Percentiles rank a stretch among this genome's conserved stretches.
Conservation (phyloP, 139 green algal genomes). For the Yamagishiella unicocca region DNA sequence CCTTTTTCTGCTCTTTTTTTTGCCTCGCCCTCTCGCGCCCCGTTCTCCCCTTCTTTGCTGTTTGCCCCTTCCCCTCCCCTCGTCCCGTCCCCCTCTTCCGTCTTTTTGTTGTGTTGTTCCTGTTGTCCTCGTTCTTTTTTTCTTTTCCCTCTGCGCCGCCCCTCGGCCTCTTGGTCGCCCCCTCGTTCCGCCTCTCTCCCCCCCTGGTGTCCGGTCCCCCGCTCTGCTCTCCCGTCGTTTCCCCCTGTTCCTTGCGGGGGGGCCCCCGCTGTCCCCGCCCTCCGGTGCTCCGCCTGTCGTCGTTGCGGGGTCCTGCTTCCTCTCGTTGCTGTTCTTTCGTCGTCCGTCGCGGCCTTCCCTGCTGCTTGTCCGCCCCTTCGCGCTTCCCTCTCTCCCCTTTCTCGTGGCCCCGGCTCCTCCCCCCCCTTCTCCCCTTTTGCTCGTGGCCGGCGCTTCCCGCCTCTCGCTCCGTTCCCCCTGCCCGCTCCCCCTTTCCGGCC, state of each 20-base stretch:
- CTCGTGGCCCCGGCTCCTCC: not conserved
- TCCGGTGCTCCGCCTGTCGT: not conserved
- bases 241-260: no score
- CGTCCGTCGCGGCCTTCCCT: no score
- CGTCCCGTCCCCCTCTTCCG: not conserved
- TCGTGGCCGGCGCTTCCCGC: not conserved
- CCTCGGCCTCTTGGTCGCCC: not conserved
- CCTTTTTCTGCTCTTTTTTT: not conserved
- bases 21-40: no score
- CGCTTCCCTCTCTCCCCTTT: not conserved
- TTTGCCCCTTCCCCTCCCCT: not conserved
- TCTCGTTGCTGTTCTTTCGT: not conserved
- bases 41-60: not conserved
- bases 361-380: no score
- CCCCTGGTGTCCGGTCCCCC: not conserved
- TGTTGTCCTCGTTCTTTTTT: not conserved
- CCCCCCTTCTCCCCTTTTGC: not conserved
- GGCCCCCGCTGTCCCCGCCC: not conserved
- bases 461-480: not conserved
- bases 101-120: not conserved
- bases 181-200: not conserved
- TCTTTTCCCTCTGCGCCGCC: not conserved
- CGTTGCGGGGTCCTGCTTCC: not conserved
- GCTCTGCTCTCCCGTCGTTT: not conserved
- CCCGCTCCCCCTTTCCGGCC: not conserved